phyloP scores from a whole-genome alignment of 176 grass and related monocot species.

The Oryza meyeriana region DNA sequence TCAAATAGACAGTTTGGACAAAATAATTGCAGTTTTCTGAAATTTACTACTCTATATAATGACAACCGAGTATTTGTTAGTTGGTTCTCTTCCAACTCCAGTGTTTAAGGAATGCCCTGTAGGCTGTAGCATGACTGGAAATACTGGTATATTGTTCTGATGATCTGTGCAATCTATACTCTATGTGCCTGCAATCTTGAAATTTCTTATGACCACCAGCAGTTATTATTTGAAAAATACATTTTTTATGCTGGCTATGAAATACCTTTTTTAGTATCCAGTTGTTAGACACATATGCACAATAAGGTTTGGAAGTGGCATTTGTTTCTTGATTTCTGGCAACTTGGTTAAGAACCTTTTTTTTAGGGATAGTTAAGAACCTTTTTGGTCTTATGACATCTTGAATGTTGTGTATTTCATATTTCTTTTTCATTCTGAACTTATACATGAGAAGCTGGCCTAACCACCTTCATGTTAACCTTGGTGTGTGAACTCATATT shows the following conservation, averaged over 20 bases:
- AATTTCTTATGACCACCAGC: neutral
- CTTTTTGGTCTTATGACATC: neutral
- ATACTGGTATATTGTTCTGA: neutral
- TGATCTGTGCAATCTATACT: conserved; percentile 1
- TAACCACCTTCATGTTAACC: neutral
- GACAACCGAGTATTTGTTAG: too few relatives aligned
- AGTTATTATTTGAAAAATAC: neutral
- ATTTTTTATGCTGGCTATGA: neutral
- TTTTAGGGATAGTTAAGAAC: neutral
- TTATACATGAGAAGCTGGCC: too few relatives aligned
- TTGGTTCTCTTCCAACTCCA: neutral
- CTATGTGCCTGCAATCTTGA: neutral
- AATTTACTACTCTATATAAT: too few relatives aligned
- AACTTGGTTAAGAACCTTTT: neutral
- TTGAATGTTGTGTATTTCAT: neutral
- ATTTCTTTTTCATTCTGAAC: neutral
- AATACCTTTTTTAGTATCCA: neutral
- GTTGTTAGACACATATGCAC: conserved; percentile 1
- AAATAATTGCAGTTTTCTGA: too few relatives aligned
- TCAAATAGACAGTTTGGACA: too few relatives aligned
- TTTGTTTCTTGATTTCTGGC: neutral
- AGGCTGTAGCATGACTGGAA: neutral
- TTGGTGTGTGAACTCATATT: neutral
- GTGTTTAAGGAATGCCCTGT: conserved; percentile 6
- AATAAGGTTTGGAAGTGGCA: neutral